Evolutionary conservation across 768 basidiomycete species (phyloP).

Genomic region (Cantharellus anzutake): DNA sequence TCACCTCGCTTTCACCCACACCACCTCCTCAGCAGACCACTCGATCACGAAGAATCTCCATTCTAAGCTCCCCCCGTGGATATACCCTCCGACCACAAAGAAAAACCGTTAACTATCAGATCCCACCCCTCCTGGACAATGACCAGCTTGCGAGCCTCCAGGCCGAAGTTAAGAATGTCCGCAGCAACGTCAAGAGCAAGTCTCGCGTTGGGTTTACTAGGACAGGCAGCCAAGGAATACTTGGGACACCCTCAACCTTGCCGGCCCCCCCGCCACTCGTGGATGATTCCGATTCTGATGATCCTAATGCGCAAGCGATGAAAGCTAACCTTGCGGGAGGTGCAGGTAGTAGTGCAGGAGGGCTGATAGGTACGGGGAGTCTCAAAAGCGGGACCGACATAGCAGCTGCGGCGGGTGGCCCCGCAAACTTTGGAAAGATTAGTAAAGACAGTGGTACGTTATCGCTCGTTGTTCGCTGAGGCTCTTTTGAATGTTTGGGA

Average conservation of each 20-base stretch:
- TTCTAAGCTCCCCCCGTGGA: slow-evolving; percentile 18
- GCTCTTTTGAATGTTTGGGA: background rate
- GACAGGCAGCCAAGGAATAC: slow-evolving; percentile 37
- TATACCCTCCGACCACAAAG: slow-evolving; percentile 46
- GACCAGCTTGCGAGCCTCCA: slow-evolving; percentile 15
- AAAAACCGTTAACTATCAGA: slow-evolving; percentile 54
- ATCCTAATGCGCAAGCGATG: slow-evolving; percentile 43
- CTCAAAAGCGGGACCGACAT: slow-evolving; percentile 32
- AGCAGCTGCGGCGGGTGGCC: slow-evolving; percentile 43
- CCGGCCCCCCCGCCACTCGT: background rate
- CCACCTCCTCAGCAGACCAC: background rate
- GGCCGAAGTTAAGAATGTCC: slow-evolving; percentile 7
- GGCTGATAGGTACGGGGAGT: slow-evolving; percentile 21
- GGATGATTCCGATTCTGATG: slow-evolving; percentile 41
- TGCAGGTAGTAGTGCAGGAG: slow-evolving; percentile 29
- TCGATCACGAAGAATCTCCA: background rate
- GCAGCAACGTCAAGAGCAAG: slow-evolving; percentile 19
- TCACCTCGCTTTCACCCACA: background rate
- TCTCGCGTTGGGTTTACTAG: slow-evolving; percentile 50
- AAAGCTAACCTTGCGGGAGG: slow-evolving; percentile 29
- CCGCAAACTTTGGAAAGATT: slow-evolving; percentile 72
- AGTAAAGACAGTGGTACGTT: slow-evolving; percentile 41
- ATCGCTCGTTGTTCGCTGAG: slow-evolving; percentile 3
- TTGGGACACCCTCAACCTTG: background rate
- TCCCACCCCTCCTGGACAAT: slow-evolving; percentile 62